A percentile compares a stretch with the other conserved stretches of the same genome.
These are phyloP conservation scores for Neurospora sp. DNA, from an alignment of 495 filamentous ascomycete species.

Conservation along the genomic window DNA sequence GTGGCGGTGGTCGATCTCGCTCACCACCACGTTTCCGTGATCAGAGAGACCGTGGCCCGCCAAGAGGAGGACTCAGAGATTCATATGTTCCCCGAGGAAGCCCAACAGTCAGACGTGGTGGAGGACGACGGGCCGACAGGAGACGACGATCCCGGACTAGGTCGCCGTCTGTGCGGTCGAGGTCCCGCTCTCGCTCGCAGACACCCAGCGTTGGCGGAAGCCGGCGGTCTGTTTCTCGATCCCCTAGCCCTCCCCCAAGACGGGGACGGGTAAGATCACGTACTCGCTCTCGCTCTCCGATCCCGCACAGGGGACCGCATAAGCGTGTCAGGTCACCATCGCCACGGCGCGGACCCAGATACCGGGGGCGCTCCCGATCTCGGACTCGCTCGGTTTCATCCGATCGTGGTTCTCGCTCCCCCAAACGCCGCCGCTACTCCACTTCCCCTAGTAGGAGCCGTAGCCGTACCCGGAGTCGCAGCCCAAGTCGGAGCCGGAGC, in stretches of 20 bases:
- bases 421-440: conserved; percentile 25
- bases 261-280: conserved; percentile 16
- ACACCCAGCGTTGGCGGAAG: conserved; percentile 18
- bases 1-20: conserved; percentile 42
- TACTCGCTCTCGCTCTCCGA: conserved; percentile 34
- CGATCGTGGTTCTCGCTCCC: conserved; percentile 15
- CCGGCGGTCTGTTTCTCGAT: conserved; percentile 24
- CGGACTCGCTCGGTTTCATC: conserved; percentile 20
- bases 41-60: conserved; percentile 12
- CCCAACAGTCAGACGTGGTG: conserved; percentile 13
- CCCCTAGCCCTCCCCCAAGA: conserved; percentile 26
- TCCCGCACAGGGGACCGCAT: conserved; percentile 20
- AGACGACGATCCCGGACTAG: conserved; percentile 24
- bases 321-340: conserved; percentile 39
- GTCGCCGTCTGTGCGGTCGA: conserved; percentile 18
- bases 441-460: conserved; percentile 31
- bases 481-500: conserved; percentile 23
- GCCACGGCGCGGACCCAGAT: conserved; percentile 12
- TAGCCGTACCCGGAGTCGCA: conserved; percentile 24
- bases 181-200: conserved; percentile 22
- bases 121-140: conserved; percentile 17
- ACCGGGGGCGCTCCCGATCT: conserved; percentile 10
- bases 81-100: conserved; percentile 22
- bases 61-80: conserved; percentile 14
- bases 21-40: conserved; percentile 49